Evolutionary conservation across 2,329 filamentous ascomycete genomes (phyloP), one percentile per base, ranked within the genome.

Genomic region (Xylaria sp.): DNA sequence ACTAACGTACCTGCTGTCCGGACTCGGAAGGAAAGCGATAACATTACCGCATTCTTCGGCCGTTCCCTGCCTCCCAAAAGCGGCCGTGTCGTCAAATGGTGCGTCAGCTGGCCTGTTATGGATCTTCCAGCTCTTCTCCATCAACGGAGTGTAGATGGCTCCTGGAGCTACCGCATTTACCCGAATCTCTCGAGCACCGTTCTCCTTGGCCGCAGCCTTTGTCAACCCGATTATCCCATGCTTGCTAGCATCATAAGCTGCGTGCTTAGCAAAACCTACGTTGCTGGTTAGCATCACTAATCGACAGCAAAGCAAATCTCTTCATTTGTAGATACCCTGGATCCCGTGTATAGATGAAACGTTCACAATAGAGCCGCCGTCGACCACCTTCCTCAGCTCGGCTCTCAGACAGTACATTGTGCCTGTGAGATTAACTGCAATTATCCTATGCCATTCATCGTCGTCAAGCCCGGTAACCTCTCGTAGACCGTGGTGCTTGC

Each of bases 291-390:
- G 62, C 49, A 16, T 39, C 38, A 29, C 11, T 39, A 44, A 43
- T 48, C 34, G 44, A 40, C 43, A 39, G 19, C 48, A 46, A 24
- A 44, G 41, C 64, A 61, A n/a, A n/a, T n/a, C 69, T 68, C 19
- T 73, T 67, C 24, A 70, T 67, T 45, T 57, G 59, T 39, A 39
- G 18, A 65, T 69, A 66, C 76, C 77, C 54, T 75, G 72, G 2
- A 78, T 64, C 4, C 82, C 82, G 37, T 80, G 77, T 29, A 80
- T 78, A 41, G 78, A 83, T 21, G 78, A 73, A 22, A 81, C 74
- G 63, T 83, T 86, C 49, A 87, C 83, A 63, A 87, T 84, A 54
- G 81, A 83, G 7, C 81, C 81, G 1, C 78, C 76, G 5, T 75
- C 66, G 19, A 72, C 70, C 44, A 84, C 74, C 39, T 74, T 73